Evolutionary conservation across 2,329 filamentous ascomycete genomes (phyloP).

Genomic region (Cadophora sp.): DNA sequence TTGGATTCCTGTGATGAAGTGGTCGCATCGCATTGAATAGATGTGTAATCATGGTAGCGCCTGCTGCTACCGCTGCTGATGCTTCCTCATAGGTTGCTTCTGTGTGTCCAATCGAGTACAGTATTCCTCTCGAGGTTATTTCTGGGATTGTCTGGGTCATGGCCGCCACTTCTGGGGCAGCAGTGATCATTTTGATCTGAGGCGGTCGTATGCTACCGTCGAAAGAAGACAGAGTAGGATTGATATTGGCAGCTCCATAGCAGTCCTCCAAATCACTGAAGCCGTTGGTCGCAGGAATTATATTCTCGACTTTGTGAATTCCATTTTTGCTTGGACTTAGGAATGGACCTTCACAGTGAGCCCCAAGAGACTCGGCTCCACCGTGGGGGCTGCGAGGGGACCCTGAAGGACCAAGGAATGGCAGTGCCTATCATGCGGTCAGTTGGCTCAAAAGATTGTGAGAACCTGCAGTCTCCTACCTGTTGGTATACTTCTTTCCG

Average conservation of each 20-base stretch:
- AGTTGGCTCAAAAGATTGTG: neutral
- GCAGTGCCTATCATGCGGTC: conserved; percentile 62
- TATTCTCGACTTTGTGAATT: conserved; percentile 78
- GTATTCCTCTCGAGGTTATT: conserved; percentile 69
- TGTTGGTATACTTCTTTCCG: conserved; percentile 81
- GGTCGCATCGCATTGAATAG: conserved; percentile 95
- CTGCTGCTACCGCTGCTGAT: conserved; percentile 71
- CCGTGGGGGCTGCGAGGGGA: conserved; percentile 62
- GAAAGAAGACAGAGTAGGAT: conserved; percentile 44
- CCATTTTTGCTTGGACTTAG: conserved; percentile 84
- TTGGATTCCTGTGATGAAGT: conserved; percentile 88
- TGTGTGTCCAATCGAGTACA: conserved; percentile 84
- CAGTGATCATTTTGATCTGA: conserved; percentile 79
- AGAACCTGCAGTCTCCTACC: conserved; percentile 49
- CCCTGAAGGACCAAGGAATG: conserved; percentile 77
- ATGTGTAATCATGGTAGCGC: conserved; percentile 89
- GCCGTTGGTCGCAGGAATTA: conserved; percentile 64
- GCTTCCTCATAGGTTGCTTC: conserved; percentile 88
- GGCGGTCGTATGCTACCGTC: conserved; percentile 42
- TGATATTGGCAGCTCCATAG: conserved; percentile 76
- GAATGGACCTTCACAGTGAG: conserved; percentile 92
- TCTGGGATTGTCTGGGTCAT: conserved; percentile 74
- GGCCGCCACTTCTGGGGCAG: conserved; percentile 79
- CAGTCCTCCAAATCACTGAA: conserved; percentile 71
- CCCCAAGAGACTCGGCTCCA: conserved; percentile 86